Evolutionary conservation across 1,284 basidiomycete genomes (phyloP).

Genomic region (Testicularia cyperi): DNA sequence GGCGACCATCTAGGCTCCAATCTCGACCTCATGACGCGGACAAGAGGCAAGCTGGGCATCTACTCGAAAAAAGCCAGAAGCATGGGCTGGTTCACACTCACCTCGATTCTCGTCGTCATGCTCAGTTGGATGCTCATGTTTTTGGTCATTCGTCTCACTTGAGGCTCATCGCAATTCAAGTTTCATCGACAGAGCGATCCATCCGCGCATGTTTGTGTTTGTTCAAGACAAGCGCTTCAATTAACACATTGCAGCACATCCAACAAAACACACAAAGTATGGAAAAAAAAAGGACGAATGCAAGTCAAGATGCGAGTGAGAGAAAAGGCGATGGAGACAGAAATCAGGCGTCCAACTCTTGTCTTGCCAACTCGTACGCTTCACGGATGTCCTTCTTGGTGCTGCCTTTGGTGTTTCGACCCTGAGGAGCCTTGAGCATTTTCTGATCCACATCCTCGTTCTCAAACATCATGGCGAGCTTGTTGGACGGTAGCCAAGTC

Average conservation of each 20-base stretch:
- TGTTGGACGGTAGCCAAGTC: not conserved
- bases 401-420: no score
- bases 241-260: no score
- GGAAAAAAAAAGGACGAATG: no score
- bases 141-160: conserved; percentile 55
- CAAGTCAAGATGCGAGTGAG: no score
- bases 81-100: conserved; percentile 59
- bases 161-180: not conserved
- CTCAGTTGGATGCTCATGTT: conserved; percentile 57
- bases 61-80: conserved; percentile 52
- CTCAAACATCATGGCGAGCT: not conserved
- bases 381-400: conserved; percentile 11
- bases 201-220: no score
- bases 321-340: no score
- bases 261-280: no score
- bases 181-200: no score
- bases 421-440: conserved; percentile 16
- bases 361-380: conserved; percentile 26
- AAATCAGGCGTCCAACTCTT: no score
- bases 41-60: conserved; percentile 52
- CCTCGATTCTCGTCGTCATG: conserved; percentile 45
- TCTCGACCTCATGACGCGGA: conserved; percentile 57
- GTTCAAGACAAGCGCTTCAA: no score
- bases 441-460: conserved; percentile 10
- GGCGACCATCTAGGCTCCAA: conserved; percentile 42